Conservation (phyloP, 345 rosid genomes). For the Pistacia vera region DNA sequence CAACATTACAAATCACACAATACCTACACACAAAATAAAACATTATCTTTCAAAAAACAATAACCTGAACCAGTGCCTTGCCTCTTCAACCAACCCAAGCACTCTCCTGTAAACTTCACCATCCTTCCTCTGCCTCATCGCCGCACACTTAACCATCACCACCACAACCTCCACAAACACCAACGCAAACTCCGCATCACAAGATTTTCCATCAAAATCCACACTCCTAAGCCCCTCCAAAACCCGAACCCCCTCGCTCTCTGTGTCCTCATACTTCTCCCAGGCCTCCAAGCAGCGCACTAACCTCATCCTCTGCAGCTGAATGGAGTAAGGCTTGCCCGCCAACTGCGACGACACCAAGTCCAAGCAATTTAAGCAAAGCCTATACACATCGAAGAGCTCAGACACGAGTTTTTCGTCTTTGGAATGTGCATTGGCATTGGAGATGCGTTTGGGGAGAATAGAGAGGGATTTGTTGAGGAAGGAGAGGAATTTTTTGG, state of each 20-base stretch:
- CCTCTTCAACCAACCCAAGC: slow-evolving; percentile 61
- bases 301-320: slow-evolving; percentile 56
- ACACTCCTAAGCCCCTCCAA: slow-evolving; percentile 50
- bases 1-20: not conserved
- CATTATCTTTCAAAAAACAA: not conserved
- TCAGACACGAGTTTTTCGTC: slow-evolving; percentile 4
- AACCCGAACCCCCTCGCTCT: slow-evolving; percentile 48
- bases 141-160: slow-evolving; percentile 51
- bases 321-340: slow-evolving; percentile 57
- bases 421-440: slow-evolving; percentile 15
- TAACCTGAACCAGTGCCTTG: slow-evolving; percentile 70
- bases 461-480: slow-evolving; percentile 70
- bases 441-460: slow-evolving; percentile 72
- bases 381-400: slow-evolving; percentile 50
- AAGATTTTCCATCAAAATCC: slow-evolving; percentile 19
- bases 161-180: slow-evolving; percentile 61
- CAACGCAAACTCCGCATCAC: slow-evolving; percentile 51
- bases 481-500: slow-evolving; percentile 72
- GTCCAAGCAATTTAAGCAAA: slow-evolving; percentile 75
- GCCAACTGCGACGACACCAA: slow-evolving; percentile 64
- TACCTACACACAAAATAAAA: not conserved
- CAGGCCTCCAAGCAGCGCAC: slow-evolving; percentile 55
- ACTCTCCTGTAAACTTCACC: slow-evolving; percentile 37
- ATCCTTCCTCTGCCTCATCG: slow-evolving; percentile 44
- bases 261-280: slow-evolving; percentile 47